Percentiles rank a stretch among this genome's conserved stretches.
Evolutionary conservation across 1,284 basidiomycete species (phyloP).

Genomic region (Ganoderma lucidum): DNA sequence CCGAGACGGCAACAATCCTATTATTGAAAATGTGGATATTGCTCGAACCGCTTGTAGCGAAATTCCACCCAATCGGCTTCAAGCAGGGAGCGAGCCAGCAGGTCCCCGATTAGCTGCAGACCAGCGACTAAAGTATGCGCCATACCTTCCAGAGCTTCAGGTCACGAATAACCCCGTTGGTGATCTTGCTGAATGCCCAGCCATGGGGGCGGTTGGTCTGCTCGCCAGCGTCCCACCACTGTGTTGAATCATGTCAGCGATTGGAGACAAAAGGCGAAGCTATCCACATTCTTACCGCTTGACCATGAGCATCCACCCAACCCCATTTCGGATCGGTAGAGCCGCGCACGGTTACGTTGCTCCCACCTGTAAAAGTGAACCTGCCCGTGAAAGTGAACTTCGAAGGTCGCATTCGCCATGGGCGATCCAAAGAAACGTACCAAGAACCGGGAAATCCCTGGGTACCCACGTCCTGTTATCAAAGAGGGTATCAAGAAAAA

Average conservation of each 20-base stretch:
- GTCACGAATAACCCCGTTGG: constrained; percentile 59
- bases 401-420: too few species aligned
- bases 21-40: constrained; percentile 64
- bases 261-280: neutral
- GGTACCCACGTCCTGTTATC: neutral
- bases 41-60: constrained; percentile 56
- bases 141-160: constrained; percentile 68
- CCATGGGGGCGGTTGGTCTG: constrained; percentile 65
- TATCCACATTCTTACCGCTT: constrained; percentile 48
- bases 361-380: constrained; percentile 61
- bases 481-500: neutral
- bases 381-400: constrained; percentile 36
- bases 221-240: constrained; percentile 69
- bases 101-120: too few species aligned
- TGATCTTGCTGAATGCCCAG: constrained; percentile 60
- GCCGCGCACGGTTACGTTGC: constrained; percentile 64
- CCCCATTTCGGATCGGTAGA: constrained; percentile 62
- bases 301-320: constrained; percentile 69
- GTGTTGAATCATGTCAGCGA: neutral
- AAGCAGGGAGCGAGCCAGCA: neutral
- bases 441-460: constrained; percentile 59
- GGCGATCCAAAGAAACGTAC: constrained; percentile 38
- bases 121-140: too few species aligned
- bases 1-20: constrained; percentile 58
- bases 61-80: constrained; percentile 67